These are phyloP conservation scores for Sarcodon sp. DNA, from an alignment of 768 basidiomycete genomes.

Conservation along the genomic window DNA sequence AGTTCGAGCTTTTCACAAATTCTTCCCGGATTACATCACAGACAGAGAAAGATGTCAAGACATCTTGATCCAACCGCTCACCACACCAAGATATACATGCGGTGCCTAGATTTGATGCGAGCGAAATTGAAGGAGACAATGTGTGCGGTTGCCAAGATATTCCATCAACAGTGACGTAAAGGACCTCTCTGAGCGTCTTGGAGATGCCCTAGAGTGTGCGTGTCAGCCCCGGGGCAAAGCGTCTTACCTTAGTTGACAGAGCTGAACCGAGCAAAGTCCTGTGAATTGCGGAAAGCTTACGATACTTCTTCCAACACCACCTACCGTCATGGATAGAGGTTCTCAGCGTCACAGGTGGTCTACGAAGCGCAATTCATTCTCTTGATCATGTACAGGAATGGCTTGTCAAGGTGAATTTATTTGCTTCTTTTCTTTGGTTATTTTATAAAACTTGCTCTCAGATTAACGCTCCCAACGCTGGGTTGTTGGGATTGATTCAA, in stretches of 20 bases:
- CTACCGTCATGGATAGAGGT: conserved; percentile 13
- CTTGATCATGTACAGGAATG: background rate
- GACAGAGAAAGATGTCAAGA: conserved; percentile 4
- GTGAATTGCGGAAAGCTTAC: background rate
- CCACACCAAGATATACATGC: background rate
- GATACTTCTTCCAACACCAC: conserved; percentile 7
- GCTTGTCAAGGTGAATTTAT: conserved; percentile 3
- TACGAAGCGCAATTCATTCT: background rate
- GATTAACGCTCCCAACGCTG: too few species aligned
- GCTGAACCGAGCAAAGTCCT: background rate
- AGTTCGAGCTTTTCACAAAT: conserved; percentile 9
- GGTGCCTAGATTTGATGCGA: background rate
- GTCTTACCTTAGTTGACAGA: conserved; percentile 5
- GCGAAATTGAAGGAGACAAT: background rate
- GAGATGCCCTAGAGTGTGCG: conserved; percentile 9
- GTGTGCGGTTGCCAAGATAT: conserved; percentile 1
- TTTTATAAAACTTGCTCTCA: too few species aligned
- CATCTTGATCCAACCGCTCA: background rate
- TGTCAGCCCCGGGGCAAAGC: conserved; percentile 11
- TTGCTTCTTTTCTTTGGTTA: too few species aligned
- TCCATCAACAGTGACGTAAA: background rate
- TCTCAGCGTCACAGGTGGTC: conserved; percentile 1
- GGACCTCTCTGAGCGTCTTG: conserved; percentile 4
- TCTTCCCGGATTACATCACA: conserved; percentile 11
- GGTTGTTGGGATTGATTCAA: too few species aligned